Evolutionary conservation across 2,329 filamentous ascomycete species (phyloP).

Genomic region (Pseudopyricularia javanii): DNA sequence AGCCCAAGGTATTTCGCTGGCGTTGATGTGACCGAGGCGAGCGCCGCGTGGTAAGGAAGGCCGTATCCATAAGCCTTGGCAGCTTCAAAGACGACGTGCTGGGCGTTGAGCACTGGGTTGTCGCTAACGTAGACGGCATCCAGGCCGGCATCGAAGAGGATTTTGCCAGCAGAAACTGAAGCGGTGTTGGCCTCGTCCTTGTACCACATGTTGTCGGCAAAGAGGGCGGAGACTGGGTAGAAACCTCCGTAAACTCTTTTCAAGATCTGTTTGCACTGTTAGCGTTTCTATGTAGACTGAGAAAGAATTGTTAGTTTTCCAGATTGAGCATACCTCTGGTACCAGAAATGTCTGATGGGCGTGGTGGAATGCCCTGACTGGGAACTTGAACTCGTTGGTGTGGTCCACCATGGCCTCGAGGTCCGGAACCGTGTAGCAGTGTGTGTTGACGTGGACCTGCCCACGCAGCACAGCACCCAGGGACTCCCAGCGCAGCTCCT

Average conservation of each 20-base stretch:
- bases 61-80: constrained; percentile 48
- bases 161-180: constrained; percentile 54
- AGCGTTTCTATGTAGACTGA: not conserved
- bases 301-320: too few relatives aligned
- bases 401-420: constrained; percentile 58
- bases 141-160: constrained; percentile 51
- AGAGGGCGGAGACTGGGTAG: constrained; percentile 19
- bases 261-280: constrained; percentile 26
- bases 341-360: constrained; percentile 55
- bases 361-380: constrained; percentile 56
- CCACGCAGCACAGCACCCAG: constrained; percentile 51
- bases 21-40: constrained; percentile 44
- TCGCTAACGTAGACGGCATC: constrained; percentile 59
- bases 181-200: constrained; percentile 54
- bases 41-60: constrained; percentile 45
- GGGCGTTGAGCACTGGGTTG: constrained; percentile 58
- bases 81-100: constrained; percentile 56
- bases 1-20: constrained; percentile 47
- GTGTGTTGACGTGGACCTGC: constrained; percentile 57
- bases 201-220: constrained; percentile 62
- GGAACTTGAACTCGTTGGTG: constrained; percentile 60
- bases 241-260: constrained; percentile 38
- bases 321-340: constrained; percentile 37
- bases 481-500: constrained; percentile 51
- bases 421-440: constrained; percentile 60